A percentile compares a stretch with the other conserved stretches of the same genome.
Conservation (phyloP, 2,329 filamentous ascomycete species). For the Arthrobotrys pseudoclavata region DNA sequence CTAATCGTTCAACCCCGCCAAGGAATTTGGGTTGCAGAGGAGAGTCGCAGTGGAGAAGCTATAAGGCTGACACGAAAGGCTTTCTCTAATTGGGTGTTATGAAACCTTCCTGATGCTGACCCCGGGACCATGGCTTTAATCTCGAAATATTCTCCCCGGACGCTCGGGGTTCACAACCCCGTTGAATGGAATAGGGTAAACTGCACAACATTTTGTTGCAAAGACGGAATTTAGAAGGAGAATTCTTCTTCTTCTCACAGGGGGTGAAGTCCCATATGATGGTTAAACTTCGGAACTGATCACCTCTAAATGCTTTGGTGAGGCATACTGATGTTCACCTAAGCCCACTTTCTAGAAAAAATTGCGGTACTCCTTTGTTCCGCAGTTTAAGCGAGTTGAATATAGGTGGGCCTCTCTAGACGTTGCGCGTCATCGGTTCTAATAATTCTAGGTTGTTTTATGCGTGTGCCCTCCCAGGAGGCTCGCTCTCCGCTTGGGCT, state of each 20-base stretch:
- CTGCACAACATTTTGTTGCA: not conserved
- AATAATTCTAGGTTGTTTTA: slow-evolving; percentile 40
- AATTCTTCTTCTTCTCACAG: slow-evolving; percentile 2
- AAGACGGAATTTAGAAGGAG: slow-evolving; percentile 13
- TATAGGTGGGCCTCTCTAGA: slow-evolving; percentile 8
- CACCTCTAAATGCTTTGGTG: slow-evolving; percentile 6
- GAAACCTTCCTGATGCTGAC: slow-evolving; percentile 57
- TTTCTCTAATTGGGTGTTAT: slow-evolving; percentile 30
- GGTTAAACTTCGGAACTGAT: slow-evolving; percentile 9
- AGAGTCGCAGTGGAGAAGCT: slow-evolving; percentile 38
- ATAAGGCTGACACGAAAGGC: slow-evolving; percentile 60
- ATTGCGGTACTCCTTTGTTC: slow-evolving; percentile 23
- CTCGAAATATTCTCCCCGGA: slow-evolving; percentile 33
- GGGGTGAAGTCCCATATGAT: not conserved
- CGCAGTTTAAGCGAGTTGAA: slow-evolving; percentile 27
- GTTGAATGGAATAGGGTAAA: not conserved
- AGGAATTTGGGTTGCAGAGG: slow-evolving; percentile 48
- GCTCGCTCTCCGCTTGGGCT: slow-evolving; percentile 33
- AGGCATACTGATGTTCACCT: slow-evolving; percentile 6
- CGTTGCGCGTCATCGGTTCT: slow-evolving; percentile 51
- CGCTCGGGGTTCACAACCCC: not conserved
- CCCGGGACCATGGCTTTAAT: slow-evolving; percentile 32
- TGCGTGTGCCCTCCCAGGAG: slow-evolving; percentile 25
- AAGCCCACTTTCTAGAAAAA: slow-evolving; percentile 24
- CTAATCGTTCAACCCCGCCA: slow-evolving; percentile 21